Base-by-base conservation (phyloP, 2,329 filamentous ascomycete species). In the Phaeosphaeria sp. region DNA sequence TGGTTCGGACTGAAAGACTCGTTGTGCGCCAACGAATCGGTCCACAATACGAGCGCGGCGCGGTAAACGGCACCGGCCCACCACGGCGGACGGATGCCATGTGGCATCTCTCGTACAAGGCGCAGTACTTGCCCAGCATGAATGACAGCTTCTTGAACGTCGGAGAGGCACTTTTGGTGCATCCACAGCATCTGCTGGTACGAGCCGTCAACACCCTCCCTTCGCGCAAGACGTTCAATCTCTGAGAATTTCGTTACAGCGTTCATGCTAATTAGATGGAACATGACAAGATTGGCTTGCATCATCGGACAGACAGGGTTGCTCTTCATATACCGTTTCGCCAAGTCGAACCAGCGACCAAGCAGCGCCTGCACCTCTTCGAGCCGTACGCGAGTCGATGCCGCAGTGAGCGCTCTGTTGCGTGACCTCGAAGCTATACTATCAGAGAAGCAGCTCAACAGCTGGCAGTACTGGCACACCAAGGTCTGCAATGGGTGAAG, bases 1-100 rank as follows among this genome's bases (percentile, higher is more conserved):
- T 72, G 73, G 18, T 74, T 73, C 20, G 77, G 69, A 39, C 69
- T 70, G 18, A 74, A 66, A 56, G 69, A 66, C 53, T 87, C 82
- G 57, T 83, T 79, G 56, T 82, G 81, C 6, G 79, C 80, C 54
- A 89, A 74, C 64, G 86, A 85, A 64, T 89, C 85, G 2, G 83
- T 71, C 73, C 73, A 75, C 10, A 76, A 56, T 17, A 76, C 66
- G 27, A 75, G 67, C 27, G 71, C 60, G 42, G 83, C 88, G n/a
- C 89, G 86, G 71, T 91, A 91, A 42, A 91, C 79, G 2, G 88
- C 89, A 1, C 83, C 85, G n/a, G 87, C 80, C 89, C 89, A 91
- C 89, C 89, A 92, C 39, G 83, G 84, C 6, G 89, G 89, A 21
- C 87, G 83, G 2, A 84, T 80, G 49, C 86, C 83, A 27, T 79